Percentiles rank a stretch among this genome's conserved stretches.
These are phyloP conservation scores for Termitomyces sp. DNA, from an alignment of 768 basidiomycete genomes.

Conservation along the genomic window DNA sequence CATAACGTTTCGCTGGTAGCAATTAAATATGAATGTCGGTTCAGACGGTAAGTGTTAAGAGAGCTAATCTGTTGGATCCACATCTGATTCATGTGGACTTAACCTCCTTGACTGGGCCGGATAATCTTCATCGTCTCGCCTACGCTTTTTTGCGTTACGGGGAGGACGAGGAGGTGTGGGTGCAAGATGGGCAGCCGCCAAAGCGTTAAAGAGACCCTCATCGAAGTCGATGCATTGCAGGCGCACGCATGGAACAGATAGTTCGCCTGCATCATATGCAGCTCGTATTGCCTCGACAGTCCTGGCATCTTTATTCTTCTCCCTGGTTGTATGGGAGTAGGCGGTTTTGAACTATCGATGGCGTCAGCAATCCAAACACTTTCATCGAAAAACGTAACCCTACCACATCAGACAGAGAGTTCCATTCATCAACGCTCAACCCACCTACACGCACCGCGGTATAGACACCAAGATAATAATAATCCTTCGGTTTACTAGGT, in stretches of 20 bases:
- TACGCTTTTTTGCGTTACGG: slow-evolving; percentile 9
- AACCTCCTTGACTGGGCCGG: neutral
- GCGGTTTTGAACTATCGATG: slow-evolving; percentile 26
- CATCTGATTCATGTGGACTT: neutral
- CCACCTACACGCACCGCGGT: slow-evolving; percentile 36
- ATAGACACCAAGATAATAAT: slow-evolving; percentile 46
- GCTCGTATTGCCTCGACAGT: slow-evolving; percentile 29
- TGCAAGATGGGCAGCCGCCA: slow-evolving; percentile 13
- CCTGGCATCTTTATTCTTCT: slow-evolving; percentile 33
- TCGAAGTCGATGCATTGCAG: slow-evolving; percentile 45
- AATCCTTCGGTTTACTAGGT: slow-evolving; percentile 22
- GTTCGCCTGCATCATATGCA: slow-evolving; percentile 42
- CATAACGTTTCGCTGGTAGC: neutral
- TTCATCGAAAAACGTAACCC: slow-evolving; percentile 7
- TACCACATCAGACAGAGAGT: slow-evolving; percentile 35
- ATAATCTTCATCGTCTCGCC: slow-evolving; percentile 14
- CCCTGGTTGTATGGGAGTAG: slow-evolving; percentile 36
- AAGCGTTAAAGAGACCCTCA: slow-evolving; percentile 31
- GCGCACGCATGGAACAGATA: slow-evolving; percentile 45
- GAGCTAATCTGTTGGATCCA: neutral
- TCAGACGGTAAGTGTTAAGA: too few species aligned
- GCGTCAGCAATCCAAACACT: neutral
- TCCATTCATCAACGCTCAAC: slow-evolving; percentile 46
- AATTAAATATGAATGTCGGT: neutral
- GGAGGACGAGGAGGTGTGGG: neutral